Percentiles rank a stretch among this genome's conserved stretches.
phyloP scores from a whole-genome alignment of 1,139 yeast genomes.

The Nakaseomyces kungkrabaensis region DNA sequence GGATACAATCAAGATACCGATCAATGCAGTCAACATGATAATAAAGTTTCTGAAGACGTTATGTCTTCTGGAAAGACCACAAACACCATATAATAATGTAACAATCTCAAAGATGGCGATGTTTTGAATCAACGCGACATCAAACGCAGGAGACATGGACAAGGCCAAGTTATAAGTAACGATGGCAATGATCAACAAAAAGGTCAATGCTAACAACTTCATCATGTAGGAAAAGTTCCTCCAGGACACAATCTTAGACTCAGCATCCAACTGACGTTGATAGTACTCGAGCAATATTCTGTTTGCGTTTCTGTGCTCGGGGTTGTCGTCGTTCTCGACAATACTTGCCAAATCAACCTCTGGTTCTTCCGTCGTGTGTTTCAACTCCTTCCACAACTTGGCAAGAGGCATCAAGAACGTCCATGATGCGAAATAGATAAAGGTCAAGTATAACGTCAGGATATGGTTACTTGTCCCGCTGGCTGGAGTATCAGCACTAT shows the following conservation, averaged over 20 bases:
- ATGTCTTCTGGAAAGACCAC: slow-evolving; percentile 10
- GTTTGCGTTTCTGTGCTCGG: not conserved
- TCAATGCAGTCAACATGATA: slow-evolving; percentile 10
- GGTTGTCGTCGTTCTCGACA: not conserved
- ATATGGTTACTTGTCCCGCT: not conserved
- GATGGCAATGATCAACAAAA: slow-evolving; percentile 10
- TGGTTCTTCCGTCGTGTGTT: not conserved
- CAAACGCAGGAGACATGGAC: slow-evolving; percentile 21
- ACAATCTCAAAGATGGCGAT: slow-evolving; percentile 20
- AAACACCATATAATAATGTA: slow-evolving; percentile 17
- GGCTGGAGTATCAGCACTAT: not conserved
- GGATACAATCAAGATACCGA: slow-evolving; percentile 16
- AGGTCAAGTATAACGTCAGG: slow-evolving; percentile 5
- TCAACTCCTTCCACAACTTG: slow-evolving; percentile 4
- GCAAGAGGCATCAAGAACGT: slow-evolving; percentile 5
- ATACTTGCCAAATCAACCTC: not conserved
- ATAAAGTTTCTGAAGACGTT: slow-evolving; percentile 10
- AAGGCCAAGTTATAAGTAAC: slow-evolving; percentile 16
- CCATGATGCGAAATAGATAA: slow-evolving; percentile 6
- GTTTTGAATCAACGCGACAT: slow-evolving; percentile 21
- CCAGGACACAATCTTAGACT: slow-evolving; percentile 1
- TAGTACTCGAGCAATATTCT: not conserved
- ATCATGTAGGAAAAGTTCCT: slow-evolving; percentile 4
- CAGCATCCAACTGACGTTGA: not conserved
- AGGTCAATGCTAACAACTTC: slow-evolving; percentile 12